Percentiles rank a stretch among this genome's conserved stretches.
These are phyloP conservation scores for Beauveria australis DNA, from an alignment of 2,329 filamentous ascomycete species.

Conservation along the genomic window DNA sequence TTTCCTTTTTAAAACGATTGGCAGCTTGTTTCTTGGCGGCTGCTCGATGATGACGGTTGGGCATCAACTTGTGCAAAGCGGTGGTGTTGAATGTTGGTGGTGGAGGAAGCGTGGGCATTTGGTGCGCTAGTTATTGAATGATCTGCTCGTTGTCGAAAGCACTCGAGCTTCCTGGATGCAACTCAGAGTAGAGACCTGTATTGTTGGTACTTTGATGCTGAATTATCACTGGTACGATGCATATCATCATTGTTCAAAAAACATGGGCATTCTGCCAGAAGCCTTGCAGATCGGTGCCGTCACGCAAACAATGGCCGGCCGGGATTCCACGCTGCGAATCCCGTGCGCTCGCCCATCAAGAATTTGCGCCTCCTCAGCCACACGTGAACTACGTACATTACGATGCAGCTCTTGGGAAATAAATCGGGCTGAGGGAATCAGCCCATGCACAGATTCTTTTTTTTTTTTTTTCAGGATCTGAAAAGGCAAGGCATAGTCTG, in stretches of 20 bases:
- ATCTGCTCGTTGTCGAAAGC: not conserved
- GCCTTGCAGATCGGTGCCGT: not conserved
- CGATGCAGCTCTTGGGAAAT: not conserved
- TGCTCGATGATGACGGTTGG: not conserved
- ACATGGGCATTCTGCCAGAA: not conserved
- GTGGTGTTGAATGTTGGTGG: not conserved
- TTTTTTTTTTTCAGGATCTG: not conserved
- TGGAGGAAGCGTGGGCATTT: not conserved
- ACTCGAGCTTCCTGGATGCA: not conserved
- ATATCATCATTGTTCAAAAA: not conserved
- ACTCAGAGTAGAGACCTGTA: too few species aligned
- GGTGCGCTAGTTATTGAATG: not conserved
- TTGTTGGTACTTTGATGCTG: not conserved
- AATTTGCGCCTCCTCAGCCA: not conserved
- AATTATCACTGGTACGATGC: not conserved
- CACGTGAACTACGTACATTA: not conserved
- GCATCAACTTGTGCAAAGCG: not conserved
- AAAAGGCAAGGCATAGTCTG: slow-evolving; percentile 2
- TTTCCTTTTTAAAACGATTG: not conserved
- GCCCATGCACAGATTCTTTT: not conserved
- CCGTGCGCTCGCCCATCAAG: not conserved
- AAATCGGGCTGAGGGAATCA: not conserved
- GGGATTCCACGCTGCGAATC: not conserved
- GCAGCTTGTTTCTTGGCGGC: not conserved
- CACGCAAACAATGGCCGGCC: not conserved